Evolutionary conservation across 2,329 filamentous ascomycete species (phyloP).

Genomic region (Graphium sp.): DNA sequence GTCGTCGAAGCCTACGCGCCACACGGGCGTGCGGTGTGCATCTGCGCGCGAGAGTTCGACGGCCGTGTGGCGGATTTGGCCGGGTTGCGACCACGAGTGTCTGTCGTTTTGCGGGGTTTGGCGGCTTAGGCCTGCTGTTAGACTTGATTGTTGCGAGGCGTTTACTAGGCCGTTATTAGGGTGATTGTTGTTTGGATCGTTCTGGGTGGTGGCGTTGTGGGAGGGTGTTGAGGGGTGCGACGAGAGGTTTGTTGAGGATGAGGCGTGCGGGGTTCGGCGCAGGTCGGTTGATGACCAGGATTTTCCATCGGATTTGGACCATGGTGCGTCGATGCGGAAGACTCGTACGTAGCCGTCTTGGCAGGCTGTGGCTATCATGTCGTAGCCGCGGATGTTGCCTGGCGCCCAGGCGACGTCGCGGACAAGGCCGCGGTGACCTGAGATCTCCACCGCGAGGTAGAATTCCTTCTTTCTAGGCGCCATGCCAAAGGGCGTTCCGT

Average conservation of each 20-base stretch:
- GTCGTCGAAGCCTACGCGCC: constrained; percentile 56
- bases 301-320: constrained; percentile 23
- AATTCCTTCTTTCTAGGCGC: constrained; percentile 54
- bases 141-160: too few species aligned
- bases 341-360: constrained; percentile 83
- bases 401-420: constrained; percentile 86
- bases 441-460: constrained; percentile 65
- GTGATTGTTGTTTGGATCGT: constrained; percentile 8
- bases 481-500: constrained; percentile 30
- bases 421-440: constrained; percentile 59
- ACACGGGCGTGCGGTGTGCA: constrained; percentile 53
- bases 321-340: constrained; percentile 59
- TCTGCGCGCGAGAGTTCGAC: constrained; percentile 51
- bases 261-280: constrained; percentile 1
- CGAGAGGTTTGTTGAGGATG: constrained; percentile 14
- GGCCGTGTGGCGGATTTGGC: constrained; percentile 37
- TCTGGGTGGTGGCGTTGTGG: constrained; percentile 4
- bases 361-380: constrained; percentile 79
- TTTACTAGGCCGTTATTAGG: too few species aligned
- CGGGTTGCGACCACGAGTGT: too few species aligned
- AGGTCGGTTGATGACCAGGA: constrained; percentile 31
- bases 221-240: constrained; percentile 13
- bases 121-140: too few species aligned
- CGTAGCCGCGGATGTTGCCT: constrained; percentile 77
- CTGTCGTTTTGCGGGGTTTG: too few species aligned